A percentile compares a stretch with the other conserved stretches of the same genome.
These are phyloP conservation scores for Friedmanniomyces simplex DNA, from an alignment of 495 filamentous ascomycete genomes.

Conservation along the genomic window DNA sequence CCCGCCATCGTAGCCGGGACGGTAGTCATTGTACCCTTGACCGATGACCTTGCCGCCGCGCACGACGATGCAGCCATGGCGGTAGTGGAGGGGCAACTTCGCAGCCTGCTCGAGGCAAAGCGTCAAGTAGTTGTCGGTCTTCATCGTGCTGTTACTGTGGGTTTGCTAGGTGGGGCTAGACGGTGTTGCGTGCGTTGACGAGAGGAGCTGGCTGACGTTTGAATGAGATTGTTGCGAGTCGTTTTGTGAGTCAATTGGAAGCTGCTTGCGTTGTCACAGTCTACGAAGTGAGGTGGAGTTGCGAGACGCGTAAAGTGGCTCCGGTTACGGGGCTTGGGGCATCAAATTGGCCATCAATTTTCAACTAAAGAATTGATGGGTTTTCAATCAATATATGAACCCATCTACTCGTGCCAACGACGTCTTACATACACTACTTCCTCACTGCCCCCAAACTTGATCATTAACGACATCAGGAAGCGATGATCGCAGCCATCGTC, in stretches of 20 bases:
- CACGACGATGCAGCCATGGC: constrained; percentile 42
- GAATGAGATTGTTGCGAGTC: neutral
- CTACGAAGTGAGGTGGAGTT: neutral
- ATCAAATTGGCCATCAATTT: too few relatives aligned
- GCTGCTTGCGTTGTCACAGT: neutral
- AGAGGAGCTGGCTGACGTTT: neutral
- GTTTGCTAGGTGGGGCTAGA: neutral
- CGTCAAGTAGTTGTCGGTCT: constrained; percentile 36
- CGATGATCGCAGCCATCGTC: constrained; percentile 1
- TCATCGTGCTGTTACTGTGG: constrained; percentile 25
- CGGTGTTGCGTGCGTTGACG: neutral
- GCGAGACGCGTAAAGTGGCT: neutral
- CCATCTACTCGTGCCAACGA: too few relatives aligned
- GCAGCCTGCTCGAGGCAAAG: constrained; percentile 44
- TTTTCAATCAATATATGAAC: too few relatives aligned
- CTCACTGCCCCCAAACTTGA: too few relatives aligned
- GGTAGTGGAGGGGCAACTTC: constrained; percentile 39
- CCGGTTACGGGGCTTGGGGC: too few relatives aligned
- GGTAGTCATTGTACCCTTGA: constrained; percentile 40
- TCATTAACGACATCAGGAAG: too few relatives aligned
- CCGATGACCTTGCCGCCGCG: constrained; percentile 44
- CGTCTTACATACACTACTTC: too few relatives aligned
- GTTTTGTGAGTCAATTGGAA: too few relatives aligned
- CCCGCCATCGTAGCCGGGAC: constrained; percentile 38
- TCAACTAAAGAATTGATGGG: too few relatives aligned